Evolutionary conservation across 495 filamentous ascomycete species (phyloP), one percentile per base, ranked within the genome.

Genomic region (Aspergillus kassunensis): DNA sequence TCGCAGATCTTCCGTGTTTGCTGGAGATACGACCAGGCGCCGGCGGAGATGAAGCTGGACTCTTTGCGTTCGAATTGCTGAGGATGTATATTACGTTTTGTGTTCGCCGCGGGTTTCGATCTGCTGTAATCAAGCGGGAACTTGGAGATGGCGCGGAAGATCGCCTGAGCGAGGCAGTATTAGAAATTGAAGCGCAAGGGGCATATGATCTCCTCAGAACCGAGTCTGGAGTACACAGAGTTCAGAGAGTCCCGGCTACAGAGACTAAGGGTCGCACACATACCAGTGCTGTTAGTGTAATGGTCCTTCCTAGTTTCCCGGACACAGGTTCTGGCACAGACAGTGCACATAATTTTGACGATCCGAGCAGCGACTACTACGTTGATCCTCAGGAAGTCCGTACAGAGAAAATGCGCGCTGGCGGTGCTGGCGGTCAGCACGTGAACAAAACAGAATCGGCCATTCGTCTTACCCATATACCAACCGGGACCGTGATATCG

Each of bases 371-470:
- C 65, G 89, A 95, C 63, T 95, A 91, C 71, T 92, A 92, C 66
- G 78, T 98, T 50, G 84, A 92, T 68, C 82, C 89, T 9, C 79
- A 83, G 55, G 92, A 97, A 53, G 95, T 98, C 30, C 78, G 83
- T 34, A 77, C 81, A 8, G 95, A 98, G 61, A 87, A 88, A 58
- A 96, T 97, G 91, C 81, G 91, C 24, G 90, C 93, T 1, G 76
- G 87, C 43, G 93, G 93, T 24, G 91, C 93, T 2, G 93, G 93
- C 15, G 93, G 93, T 6, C 93, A 98, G 72, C 95, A 97, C 65
- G 93, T 98, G 63, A 98, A 98, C 68, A 97, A 88, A 56, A 98
- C 93, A 2, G 95, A 97, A 68, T 96, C 90, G 29, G 93, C 93
- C 15, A 88, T 98, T 54, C 85, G 93, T 15, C 75, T 98, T 49